Evolutionary conservation across 768 basidiomycete species (phyloP).

Genomic region (Leccinum imitatum): DNA sequence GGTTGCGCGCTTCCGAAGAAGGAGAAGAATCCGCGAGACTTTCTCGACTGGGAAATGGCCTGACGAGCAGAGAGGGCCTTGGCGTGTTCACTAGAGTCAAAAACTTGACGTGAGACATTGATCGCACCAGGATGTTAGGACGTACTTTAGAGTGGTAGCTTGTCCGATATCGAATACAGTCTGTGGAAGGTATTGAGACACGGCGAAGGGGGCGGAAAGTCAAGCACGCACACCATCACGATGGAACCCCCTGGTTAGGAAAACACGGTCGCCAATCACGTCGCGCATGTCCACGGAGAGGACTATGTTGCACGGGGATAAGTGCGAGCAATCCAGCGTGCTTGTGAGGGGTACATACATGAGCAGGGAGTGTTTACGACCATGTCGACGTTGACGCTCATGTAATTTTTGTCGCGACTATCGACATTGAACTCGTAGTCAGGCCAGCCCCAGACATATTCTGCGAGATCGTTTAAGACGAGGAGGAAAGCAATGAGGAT

Average conservation of each 20-base stretch:
- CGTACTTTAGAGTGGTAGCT: conserved; percentile 68
- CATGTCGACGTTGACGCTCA: conserved; percentile 91
- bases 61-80: conserved; percentile 64
- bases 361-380: conserved; percentile 91
- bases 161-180: conserved; percentile 81
- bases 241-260: conserved; percentile 73
- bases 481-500: conserved; percentile 65
- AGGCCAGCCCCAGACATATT: conserved; percentile 93
- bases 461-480: conserved; percentile 84
- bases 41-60: conserved; percentile 69
- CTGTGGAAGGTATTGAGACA: conserved; percentile 33
- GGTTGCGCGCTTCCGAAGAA: conserved; percentile 50
- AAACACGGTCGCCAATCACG: conserved; percentile 89
- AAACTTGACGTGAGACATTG: not conserved
- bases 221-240: conserved; percentile 72
- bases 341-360: conserved; percentile 55
- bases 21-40: conserved; percentile 71
- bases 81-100: conserved; percentile 54
- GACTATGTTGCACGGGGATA: conserved; percentile 41
- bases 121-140: not conserved
- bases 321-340: not conserved
- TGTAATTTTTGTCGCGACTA: conserved; percentile 49
- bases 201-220: not conserved
- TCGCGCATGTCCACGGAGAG: conserved; percentile 89
- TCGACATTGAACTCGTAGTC: conserved; percentile 91